Evolutionary conservation across 2,329 filamentous ascomycete genomes (phyloP).

Genomic region (Pseudocercospora cruenta): DNA sequence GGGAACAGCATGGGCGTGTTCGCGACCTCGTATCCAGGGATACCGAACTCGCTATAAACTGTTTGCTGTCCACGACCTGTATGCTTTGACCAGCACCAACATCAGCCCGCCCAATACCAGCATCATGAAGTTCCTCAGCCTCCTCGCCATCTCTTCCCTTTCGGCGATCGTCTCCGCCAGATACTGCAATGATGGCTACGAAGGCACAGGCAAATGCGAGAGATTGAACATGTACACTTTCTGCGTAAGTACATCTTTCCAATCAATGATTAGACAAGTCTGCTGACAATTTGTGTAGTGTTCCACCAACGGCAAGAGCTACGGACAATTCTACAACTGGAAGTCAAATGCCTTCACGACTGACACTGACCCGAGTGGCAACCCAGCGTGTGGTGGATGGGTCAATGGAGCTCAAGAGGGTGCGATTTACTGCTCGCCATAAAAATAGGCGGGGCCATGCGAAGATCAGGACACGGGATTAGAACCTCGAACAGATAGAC

Average conservation of each 20-base stretch:
- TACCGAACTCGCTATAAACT: not conserved
- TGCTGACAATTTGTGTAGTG: not conserved
- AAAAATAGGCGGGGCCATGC: too few relatives aligned
- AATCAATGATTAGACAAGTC: not conserved
- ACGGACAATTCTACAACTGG: constrained; percentile 4
- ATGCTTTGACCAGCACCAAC: not conserved
- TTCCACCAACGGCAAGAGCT: not conserved
- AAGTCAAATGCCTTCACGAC: constrained; percentile 1
- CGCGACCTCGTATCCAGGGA: not conserved
- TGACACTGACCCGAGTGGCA: not conserved
- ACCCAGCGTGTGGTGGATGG: not conserved
- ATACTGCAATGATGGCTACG: not conserved
- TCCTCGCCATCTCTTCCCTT: not conserved
- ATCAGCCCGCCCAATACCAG: not conserved
- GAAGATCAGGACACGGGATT: too few relatives aligned
- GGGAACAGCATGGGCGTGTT: not conserved
- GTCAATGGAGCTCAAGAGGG: not conserved
- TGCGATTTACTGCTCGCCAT: not conserved
- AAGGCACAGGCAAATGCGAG: not conserved
- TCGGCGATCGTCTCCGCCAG: not conserved
- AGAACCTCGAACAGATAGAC: too few relatives aligned
- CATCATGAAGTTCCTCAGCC: constrained; percentile 1
- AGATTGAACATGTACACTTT: constrained; percentile 1
- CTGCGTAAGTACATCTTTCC: not conserved
- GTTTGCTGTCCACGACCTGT: not conserved